Base-by-base conservation (phyloP, 2,329 filamentous ascomycete genomes). In the Colletotrichum sp. region DNA sequence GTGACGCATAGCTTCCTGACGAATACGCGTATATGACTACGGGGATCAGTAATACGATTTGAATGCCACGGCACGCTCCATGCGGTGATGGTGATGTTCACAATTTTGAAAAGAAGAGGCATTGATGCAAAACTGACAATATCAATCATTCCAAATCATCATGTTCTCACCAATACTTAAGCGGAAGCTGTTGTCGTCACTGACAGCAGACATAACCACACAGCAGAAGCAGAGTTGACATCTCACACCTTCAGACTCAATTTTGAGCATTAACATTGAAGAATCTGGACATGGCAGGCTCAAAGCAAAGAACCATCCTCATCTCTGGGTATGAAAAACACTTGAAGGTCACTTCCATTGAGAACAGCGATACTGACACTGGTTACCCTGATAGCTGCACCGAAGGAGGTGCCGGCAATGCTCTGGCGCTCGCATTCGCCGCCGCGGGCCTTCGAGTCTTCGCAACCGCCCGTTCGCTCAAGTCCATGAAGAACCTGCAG, bases 401-500 rank as follows among this genome's bases (percentile, higher is more conserved):
- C 34, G 36, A 69, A 58, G 74, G 74, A 28, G 65, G 70, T 15
- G 58, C 66, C 9, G 74, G 74, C 8, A 56, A 76, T 48, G 70
- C 74, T 6, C 48, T 76, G 9, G 74, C 74, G 13, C 70, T 73
- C 9, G 60, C 67, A 18, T 76, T 76, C 28, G 65, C 70, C 22
- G 25, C 58, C 15, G 43, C 32, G 4, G 74, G 74, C 4, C 30
- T 66, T 12, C 64, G 48, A 28, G 74, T 76, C 13, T 74, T 76
- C 4, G 74, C 74, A 9, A 76, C 74, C 2, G 74, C 70, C 22
- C 74, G 74, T 12, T 73, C 70, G 3, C 30, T 65, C 8, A 66
- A 69, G 34, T 69, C 70, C 66, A 78, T 86, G 16, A 52, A 78
- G 5, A 80, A 83, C 27, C 79, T 85, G 22, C 72, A 78, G 8